Percentiles rank a stretch among this genome's conserved stretches.
Evolutionary conservation across 768 basidiomycete species (phyloP).

Genomic region (Leccinum subgranulosum): DNA sequence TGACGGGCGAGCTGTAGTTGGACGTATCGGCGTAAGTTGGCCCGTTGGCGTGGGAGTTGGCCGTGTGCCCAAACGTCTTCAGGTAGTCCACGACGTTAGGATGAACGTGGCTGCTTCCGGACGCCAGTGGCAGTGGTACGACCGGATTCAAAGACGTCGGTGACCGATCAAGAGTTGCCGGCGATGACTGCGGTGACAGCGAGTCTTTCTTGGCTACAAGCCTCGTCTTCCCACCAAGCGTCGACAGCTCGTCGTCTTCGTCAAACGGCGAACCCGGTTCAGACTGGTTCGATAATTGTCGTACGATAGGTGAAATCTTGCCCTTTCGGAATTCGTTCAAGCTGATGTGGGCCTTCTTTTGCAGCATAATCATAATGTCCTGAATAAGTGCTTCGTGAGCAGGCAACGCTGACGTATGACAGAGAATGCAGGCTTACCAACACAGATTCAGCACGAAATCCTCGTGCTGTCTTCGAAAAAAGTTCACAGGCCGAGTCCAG

Average conservation of each 20-base stretch:
- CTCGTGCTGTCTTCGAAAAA: slow-evolving; percentile 64
- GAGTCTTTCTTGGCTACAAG: slow-evolving; percentile 62
- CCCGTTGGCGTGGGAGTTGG: slow-evolving; percentile 18
- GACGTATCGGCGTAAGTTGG: slow-evolving; percentile 24
- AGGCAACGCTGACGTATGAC: neutral
- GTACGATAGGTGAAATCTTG: slow-evolving; percentile 42
- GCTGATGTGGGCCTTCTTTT: slow-evolving; percentile 62
- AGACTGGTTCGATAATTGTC: slow-evolving; percentile 31
- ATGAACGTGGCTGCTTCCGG: slow-evolving; percentile 50
- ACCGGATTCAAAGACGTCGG: slow-evolving; percentile 71
- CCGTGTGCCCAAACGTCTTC: slow-evolving; percentile 48
- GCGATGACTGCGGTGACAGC: slow-evolving; percentile 45
- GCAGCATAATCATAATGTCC: slow-evolving; percentile 63
- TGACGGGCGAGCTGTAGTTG: slow-evolving; percentile 23
- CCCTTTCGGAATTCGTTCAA: slow-evolving; percentile 63
- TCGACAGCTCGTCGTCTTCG: slow-evolving; percentile 61
- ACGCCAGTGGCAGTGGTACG: slow-evolving; percentile 63
- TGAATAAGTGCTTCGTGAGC: slow-evolving; percentile 25
- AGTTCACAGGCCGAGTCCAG: slow-evolving; percentile 73
- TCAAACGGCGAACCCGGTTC: slow-evolving; percentile 44
- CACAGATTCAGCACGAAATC: slow-evolving; percentile 63
- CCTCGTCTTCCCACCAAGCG: slow-evolving; percentile 64
- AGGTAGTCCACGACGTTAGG: slow-evolving; percentile 69
- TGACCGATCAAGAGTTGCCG: slow-evolving; percentile 51
- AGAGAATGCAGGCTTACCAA: slow-evolving; percentile 41